phyloP scores from a whole-genome alignment of 1,284 basidiomycete species.

The Singerocomus inundabilis region DNA sequence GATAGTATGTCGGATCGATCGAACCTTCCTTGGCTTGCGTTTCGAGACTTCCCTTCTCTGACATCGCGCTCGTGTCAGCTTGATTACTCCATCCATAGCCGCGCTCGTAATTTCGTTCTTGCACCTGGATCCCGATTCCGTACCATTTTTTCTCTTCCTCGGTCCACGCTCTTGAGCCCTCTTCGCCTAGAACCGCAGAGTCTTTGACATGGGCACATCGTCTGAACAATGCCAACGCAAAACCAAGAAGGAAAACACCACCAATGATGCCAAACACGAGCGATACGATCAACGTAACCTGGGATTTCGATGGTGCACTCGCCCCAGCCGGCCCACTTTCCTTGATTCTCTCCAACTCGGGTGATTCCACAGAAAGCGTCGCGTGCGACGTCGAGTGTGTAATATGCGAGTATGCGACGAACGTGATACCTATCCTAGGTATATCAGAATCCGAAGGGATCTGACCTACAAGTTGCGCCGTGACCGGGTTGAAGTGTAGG shows the following conservation, averaged over 20 bases:
- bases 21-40: conserved; percentile 27
- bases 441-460: conserved; percentile 45
- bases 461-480: conserved; percentile 50
- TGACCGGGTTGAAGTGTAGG: conserved; percentile 48
- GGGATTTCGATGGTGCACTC: conserved; percentile 44
- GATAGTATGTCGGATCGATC: conserved; percentile 24
- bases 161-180: conserved; percentile 52
- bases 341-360: conserved; percentile 31
- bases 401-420: conserved; percentile 60
- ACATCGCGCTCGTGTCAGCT: conserved; percentile 28
- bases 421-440: conserved; percentile 47
- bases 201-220: conserved; percentile 56
- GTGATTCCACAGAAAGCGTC: conserved; percentile 52
- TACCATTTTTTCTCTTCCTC: conserved; percentile 69
- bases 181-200: conserved; percentile 55
- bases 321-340: conserved; percentile 30
- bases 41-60: conserved; percentile 31
- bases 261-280: conserved; percentile 65
- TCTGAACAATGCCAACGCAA: conserved; percentile 53
- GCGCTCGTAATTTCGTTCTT: conserved; percentile 16
- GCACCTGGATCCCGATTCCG: conserved; percentile 46
- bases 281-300: conserved; percentile 55
- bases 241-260: conserved; percentile 52
- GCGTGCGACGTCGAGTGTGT: conserved; percentile 74
- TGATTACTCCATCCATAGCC: conserved; percentile 35